Evolutionary conservation across 805 yeast species (phyloP), one percentile per base, ranked within the genome.

Genomic region (Hanseniaspora occidentalis): DNA sequence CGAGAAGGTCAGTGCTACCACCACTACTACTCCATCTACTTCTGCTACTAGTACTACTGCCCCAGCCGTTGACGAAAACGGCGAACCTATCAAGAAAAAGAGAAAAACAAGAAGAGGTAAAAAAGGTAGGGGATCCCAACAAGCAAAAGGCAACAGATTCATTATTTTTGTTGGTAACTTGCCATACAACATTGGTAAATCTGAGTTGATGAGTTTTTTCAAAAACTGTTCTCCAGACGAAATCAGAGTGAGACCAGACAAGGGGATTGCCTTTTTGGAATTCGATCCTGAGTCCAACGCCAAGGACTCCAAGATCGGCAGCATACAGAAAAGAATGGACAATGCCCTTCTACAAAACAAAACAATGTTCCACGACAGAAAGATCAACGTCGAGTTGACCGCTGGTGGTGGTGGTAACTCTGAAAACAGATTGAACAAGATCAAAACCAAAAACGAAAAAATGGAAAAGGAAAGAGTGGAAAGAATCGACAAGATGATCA

Each of bases 321-420:
- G 79, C 45, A 84, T 88, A 31, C 81, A 81, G 50, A 72, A 76
- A 45, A 73, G 79, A 45, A 79, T 92, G 78, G 95, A 85, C 52
- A 69, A 74, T 36, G 96, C 96, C 0, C 67, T 92, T 50, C 67
- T 80, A 47, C 72, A 83, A 67, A 96, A 92, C 59, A 95, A 84
- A 60, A 69, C 89, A 3, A 51, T 65, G 8, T 56, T 89, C 47
- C 70, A 74, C 43, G 69, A 71, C 35, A 70, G 96, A 49, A 84
- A 79, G 57, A 88, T 92, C 53, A 92, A 92, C 54, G 96, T 92
- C 26, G 98, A 92, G 58, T 69, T 92, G 51, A 92, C 97, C 2
- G 98, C 85, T 38, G 98, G 98, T 42, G 98, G 98, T 33, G 98
- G 98, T 37, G 96, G 96, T 42, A 89, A 89, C 57, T 77, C 94